These are phyloP conservation scores for Microdochium bolleyi DNA, from an alignment of 2,329 filamentous ascomycete species.

Conservation along the genomic window DNA sequence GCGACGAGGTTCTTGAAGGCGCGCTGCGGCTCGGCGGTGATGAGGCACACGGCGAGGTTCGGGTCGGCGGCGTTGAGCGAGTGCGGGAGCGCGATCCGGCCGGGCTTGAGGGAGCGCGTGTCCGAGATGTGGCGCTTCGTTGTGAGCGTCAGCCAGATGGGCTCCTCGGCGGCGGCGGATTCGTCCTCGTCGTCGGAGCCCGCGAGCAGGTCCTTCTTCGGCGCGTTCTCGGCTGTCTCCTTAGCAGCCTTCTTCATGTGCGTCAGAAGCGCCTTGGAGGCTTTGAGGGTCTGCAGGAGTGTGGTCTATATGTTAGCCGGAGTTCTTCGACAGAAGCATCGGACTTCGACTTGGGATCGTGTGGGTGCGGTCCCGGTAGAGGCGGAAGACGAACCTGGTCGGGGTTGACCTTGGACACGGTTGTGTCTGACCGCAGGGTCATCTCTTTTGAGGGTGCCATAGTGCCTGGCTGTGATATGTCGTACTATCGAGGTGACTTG, in stretches of 20 bases:
- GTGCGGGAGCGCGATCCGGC: slow-evolving; percentile 73
- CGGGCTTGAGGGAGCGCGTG: slow-evolving; percentile 72
- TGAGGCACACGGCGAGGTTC: slow-evolving; percentile 60
- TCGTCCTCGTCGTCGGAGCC: slow-evolving; percentile 34
- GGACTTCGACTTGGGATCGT: too few relatives aligned
- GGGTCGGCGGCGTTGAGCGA: slow-evolving; percentile 51
- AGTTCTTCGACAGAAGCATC: too few relatives aligned
- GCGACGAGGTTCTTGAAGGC: slow-evolving; percentile 84
- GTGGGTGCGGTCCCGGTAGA: neutral
- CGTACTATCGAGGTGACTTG: neutral
- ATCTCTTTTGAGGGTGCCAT: slow-evolving; percentile 35
- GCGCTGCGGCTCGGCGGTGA: slow-evolving; percentile 74
- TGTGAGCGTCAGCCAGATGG: slow-evolving; percentile 55
- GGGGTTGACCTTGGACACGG: slow-evolving; percentile 26
- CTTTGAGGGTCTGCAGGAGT: slow-evolving; percentile 46
- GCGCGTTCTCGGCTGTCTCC: slow-evolving; percentile 32
- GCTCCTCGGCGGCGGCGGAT: slow-evolving; percentile 33
- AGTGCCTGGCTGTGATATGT: slow-evolving; percentile 4
- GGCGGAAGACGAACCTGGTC: slow-evolving; percentile 26
- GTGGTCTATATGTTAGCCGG: neutral
- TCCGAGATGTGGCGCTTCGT: slow-evolving; percentile 62
- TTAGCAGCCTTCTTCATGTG: slow-evolving; percentile 52
- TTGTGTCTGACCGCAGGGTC: slow-evolving; percentile 16
- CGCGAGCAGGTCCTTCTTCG: slow-evolving; percentile 50
- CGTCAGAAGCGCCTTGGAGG: slow-evolving; percentile 52